Evolutionary conservation across 2,329 filamentous ascomycete genomes (phyloP), one percentile per base, ranked within the genome.

Genomic region (Talaromyces sp.): DNA sequence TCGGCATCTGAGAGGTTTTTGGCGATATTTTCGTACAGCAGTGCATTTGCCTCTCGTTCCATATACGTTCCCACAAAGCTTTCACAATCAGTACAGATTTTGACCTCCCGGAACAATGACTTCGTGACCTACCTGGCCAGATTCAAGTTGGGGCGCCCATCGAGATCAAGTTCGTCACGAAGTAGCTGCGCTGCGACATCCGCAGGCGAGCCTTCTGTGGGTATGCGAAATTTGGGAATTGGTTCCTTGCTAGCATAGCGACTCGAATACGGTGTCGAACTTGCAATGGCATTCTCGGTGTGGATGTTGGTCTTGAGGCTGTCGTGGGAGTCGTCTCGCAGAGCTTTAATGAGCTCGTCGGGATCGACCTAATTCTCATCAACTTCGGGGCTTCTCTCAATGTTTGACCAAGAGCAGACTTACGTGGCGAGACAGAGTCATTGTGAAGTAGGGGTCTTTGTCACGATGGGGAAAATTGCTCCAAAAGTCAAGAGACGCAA

Each of bases 1-100:
- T 88, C 88, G 2, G 86, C 85, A 71, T 91, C 88, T n/a, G 86
- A 83, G 74, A 91, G 80, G 68, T 91, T 91, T 76, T 91, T 91
- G 63, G 82, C 81, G 46, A 90, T 74, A 64, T 90, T 89, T 67
- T 90, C 86, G 21, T 83, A 76, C 81, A 91, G 87, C 48, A 91
- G 80, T 62, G 84, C 77, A 63, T 85, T 81, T 5, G 85, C 88
- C 67, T 88, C 83, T 11, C 82, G 80, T 70, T 91, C 88, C 84
- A 90, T 87, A 69, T 88, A 90, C 0, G 88, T 91, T 40, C 85
- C 84, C 1, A 91, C 88, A 64, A 91, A 91, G 67, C 84, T 85
- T 28, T 37, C 16, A 28, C 3, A 14, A 12, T 61, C 23, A 55
- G n/a, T 23, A 28, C 25, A 50, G 7, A 5, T 25, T 44, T n/a